Conservation (phyloP, 202 grass and related monocot genomes). For the Bolboschoenoplectus hybrid region DNA sequence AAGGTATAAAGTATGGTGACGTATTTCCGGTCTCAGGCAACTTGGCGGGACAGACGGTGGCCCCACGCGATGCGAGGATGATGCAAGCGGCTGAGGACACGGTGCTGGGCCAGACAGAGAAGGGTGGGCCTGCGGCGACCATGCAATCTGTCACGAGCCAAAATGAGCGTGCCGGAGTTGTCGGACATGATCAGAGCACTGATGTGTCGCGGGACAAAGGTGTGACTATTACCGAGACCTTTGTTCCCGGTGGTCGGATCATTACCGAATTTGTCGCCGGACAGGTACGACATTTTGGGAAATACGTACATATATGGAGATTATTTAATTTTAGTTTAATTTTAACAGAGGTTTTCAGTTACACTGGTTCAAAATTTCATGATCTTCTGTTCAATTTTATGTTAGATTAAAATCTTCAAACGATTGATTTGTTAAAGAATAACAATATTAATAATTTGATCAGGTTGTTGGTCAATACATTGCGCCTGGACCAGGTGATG, state of each 20-base stretch:
- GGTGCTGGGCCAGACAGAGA: constrained; percentile 22
- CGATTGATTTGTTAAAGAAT: background rate
- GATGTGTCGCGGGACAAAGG: constrained; percentile 1
- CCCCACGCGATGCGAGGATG: constrained; percentile 40
- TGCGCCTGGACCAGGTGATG: background rate
- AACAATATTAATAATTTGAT: background rate
- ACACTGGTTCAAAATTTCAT: no score
- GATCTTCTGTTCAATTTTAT: background rate
- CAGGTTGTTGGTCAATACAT: constrained; percentile 1
- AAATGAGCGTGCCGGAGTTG: constrained; percentile 35
- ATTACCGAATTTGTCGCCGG: constrained; percentile 52
- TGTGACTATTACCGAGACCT: constrained; percentile 49
- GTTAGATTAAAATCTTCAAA: background rate
- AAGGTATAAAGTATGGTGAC: constrained; percentile 45
- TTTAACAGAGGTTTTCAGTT: no score
- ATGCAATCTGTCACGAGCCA: constrained; percentile 47
- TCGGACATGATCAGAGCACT: constrained; percentile 12
- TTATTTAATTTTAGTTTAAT: background rate
- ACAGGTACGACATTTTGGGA: constrained; percentile 28
- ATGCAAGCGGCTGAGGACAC: constrained; percentile 49
- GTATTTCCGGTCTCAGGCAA: constrained; percentile 49
- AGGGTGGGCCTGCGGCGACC: background rate
- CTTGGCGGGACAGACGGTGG: constrained; percentile 20
- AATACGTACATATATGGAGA: background rate
- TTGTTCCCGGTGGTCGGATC: constrained; percentile 39